Base-by-base conservation (phyloP, 257 asterid species). In the Solanum gracilifrons region DNA sequence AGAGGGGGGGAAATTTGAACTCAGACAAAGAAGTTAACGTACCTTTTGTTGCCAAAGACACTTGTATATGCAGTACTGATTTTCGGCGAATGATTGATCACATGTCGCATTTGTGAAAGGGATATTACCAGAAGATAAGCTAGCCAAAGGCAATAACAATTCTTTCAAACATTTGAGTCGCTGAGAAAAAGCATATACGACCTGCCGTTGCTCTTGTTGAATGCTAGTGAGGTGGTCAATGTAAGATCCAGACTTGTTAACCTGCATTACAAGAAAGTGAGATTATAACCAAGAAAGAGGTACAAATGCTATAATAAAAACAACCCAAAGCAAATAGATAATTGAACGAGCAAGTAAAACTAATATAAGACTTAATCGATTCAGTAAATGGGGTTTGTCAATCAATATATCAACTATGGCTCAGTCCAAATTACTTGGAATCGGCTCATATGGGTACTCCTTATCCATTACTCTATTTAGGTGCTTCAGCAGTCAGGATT, bases 1-100 rank as follows among this genome's bases (percentile, higher is more conserved):
- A 7, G 4, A 31, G 82, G 10, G 64, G 29, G 27, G 29, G 85
- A 87, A 35, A n/a, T 55, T 84, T 55, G 58, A 80, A 80, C 18
- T 46, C 85, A 48, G 85, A 46, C 85, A 29, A 5, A 29, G 68
- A 80, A 80, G 68, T 29, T 46, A 69, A 87, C 87, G 68, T 68
- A 94, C 99, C 98, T 97, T 97, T 80, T 96, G 99, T 88, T 91
- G 94, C 98, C 99, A 94, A 98, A 97, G 90, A 94, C 96, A 96
- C 75, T 89, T 82, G 88, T 94, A 93, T 76, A 89, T 91, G 87
- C 91, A 90, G 72, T 39, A 74, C 82, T 96, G 98, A 86, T 92
- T 92, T 84, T 89, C 89, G 87, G 89, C 41, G 31, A 91, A 90
- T 80, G 90, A 39, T 86, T 88, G 62, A 21, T 85, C 88, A 51